Evolutionary conservation across 2,329 filamentous ascomycete species (phyloP).

Genomic region (Zarea fungicola): DNA sequence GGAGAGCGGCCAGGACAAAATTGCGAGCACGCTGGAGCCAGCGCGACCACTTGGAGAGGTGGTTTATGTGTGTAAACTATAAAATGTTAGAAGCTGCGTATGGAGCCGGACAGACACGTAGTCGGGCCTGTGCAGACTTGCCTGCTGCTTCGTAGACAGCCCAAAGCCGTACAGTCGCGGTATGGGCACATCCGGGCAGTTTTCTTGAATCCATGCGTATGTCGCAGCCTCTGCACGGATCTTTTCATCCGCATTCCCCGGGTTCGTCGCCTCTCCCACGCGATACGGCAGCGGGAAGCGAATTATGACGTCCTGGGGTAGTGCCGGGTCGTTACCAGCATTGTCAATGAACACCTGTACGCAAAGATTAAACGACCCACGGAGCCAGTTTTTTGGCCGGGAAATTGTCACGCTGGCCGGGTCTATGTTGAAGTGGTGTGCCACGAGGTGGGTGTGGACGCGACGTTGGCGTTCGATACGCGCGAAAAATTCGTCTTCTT

Average conservation of each 20-base stretch:
- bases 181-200: slow-evolving; percentile 21
- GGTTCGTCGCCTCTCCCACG: slow-evolving; percentile 29
- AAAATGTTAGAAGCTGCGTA: too few species aligned
- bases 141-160: slow-evolving; percentile 16
- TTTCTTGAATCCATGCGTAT: slow-evolving; percentile 19
- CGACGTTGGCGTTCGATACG: slow-evolving; percentile 4
- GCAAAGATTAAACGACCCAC: slow-evolving; percentile 30
- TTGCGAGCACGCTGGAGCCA: slow-evolving; percentile 9
- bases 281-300: slow-evolving; percentile 28
- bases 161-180: slow-evolving; percentile 22
- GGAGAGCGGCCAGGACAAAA: slow-evolving; percentile 9
- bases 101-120: background rate
- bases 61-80: slow-evolving; percentile 11
- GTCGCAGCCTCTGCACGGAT: slow-evolving; percentile 21
- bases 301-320: slow-evolving; percentile 13
- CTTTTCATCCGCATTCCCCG: slow-evolving; percentile 39
- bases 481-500: slow-evolving; percentile 4
- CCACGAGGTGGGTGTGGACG: background rate
- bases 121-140: background rate
- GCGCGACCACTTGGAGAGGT: slow-evolving; percentile 10
- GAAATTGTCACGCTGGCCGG: background rate
- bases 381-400: slow-evolving; percentile 2
- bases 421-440: slow-evolving; percentile 4
- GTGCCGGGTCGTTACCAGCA: background rate
- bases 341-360: slow-evolving; percentile 19